Base-by-base conservation (phyloP, 306 rosid genomes). In the Astragalus membranaceus region DNA sequence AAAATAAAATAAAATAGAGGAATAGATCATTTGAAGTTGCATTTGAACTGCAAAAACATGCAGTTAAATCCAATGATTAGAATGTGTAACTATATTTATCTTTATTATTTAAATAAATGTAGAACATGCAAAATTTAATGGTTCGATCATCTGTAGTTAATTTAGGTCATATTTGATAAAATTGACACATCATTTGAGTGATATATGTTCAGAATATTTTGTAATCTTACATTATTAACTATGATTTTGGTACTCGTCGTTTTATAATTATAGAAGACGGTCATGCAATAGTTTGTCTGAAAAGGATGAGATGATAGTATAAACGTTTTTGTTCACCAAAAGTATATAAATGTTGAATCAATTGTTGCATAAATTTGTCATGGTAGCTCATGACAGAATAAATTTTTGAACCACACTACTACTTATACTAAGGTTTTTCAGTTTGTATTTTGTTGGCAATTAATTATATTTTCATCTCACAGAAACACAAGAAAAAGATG, bases 401-500 rank as follows among this genome's bases (percentile, higher is more conserved):
- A 58, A 58, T 10, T 65, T 73, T 32, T 50, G 65, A 35, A 35
- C 35, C 2, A 54, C 67, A 5, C 8, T 36, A 46, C 43, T 14
- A 12, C 46, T 62, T 53, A 47, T n/a, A 46, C n/a, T 7, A n/a
- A 20, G 32, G 20, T 44, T 56, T 63, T 71, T 64, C 1, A 33
- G 8, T 78, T 66, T 72, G 39, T 41, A 17, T 15, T 59, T 70
- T 55, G 54, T 57, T 67, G 69, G 32, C 44, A 65, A 54, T 54
- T 59, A 49, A 36, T 58, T 23, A 55, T 73, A 41, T 41, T 69
- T 51, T 67, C 59, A 33, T 64, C 52, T 6, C 57, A 43, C 74
- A 90, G 98, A 87, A 87, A 83, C 80, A 35, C 69, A 94, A 87
- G 89, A 90, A 94, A 79, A 85, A 88, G 86, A 88, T 87, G 97